Conservation (phyloP, 2,329 filamentous ascomycete species). For the Tolypocladium pustulatum region DNA sequence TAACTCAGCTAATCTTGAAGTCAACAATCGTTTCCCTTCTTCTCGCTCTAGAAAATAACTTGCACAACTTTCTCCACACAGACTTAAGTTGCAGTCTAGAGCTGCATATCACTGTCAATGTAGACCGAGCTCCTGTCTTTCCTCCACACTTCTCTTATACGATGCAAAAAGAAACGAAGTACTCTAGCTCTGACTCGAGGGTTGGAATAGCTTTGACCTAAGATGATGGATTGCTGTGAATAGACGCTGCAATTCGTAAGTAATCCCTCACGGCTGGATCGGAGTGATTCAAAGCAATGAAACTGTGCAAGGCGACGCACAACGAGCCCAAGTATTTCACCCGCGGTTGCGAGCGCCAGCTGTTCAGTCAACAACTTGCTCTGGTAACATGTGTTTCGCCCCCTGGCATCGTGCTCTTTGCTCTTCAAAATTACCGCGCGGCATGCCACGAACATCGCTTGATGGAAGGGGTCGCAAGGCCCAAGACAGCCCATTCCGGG, state of each 20-base stretch:
- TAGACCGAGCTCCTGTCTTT: neutral
- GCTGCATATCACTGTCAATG: neutral
- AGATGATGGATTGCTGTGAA: neutral
- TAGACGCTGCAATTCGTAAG: neutral
- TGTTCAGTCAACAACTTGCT: neutral
- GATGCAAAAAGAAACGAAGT: neutral
- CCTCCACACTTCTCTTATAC: neutral
- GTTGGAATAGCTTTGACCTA: neutral
- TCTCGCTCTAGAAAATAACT: neutral
- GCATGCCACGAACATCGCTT: constrained; percentile 15
- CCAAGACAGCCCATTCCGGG: constrained; percentile 3
- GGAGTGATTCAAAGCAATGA: neutral
- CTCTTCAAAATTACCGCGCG: neutral
- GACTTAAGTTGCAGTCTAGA: neutral
- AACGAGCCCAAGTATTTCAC: neutral
- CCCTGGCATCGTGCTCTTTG: neutral
- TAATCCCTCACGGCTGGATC: neutral
- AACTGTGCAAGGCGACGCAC: neutral
- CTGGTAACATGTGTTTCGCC: neutral
- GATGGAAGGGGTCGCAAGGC: constrained; percentile 12
- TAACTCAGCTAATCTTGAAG: neutral
- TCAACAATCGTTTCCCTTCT: neutral
- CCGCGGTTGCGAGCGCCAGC: neutral
- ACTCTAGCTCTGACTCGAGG: neutral
- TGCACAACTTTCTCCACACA: neutral